phyloP scores from a whole-genome alignment of 164 flowering plant species.

The grape (Vitis vinifera) region ASM3070453v1 NC_081806.1:5177501-5178000 shows the following conservation, averaged over 20 bases:
- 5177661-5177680: slow-evolving; percentile 1
- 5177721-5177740: neutral
- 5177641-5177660: neutral
- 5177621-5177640: neutral
- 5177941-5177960: too few relatives aligned
- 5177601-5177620: neutral
- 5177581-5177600: too few relatives aligned
- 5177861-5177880: slow-evolving; percentile 17
- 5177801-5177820: slow-evolving; percentile 98
- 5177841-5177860: slow-evolving; percentile 92
- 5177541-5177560: too few relatives aligned
- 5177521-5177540: too few relatives aligned
- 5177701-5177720: neutral
- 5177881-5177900: slow-evolving; percentile 2
- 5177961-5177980: too few relatives aligned
- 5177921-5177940: too few relatives aligned
- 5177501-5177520: too few relatives aligned
- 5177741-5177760: slow-evolving; percentile 1
- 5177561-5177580: too few relatives aligned
- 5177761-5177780: neutral
- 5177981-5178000: too few relatives aligned
- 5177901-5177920: neutral
- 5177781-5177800: slow-evolving; percentile 4
- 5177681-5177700: neutral
- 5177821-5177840: slow-evolving; percentile 92